Evolutionary conservation across 148 eudicot species (phyloP), one percentile per base, ranked within the genome.

Genomic region (Persicaria maculosa): DNA sequence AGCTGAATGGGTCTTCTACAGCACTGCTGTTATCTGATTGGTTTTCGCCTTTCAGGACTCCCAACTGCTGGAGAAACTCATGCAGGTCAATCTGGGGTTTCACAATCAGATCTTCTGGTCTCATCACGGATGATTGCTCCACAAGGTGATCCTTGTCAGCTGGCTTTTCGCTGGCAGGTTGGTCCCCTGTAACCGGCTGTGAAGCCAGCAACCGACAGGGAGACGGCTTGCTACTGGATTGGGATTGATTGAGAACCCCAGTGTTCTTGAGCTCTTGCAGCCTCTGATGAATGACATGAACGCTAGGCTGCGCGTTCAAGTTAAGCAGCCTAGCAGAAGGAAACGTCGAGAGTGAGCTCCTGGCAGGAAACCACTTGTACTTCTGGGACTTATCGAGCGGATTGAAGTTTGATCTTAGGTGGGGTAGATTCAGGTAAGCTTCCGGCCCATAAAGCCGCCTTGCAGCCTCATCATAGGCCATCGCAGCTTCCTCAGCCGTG

Each of bases 381-480:
- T 87, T 85, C 17, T 91, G 90, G 3, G 96, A 82, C 62, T 90
- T 94, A 72, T 84, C 88, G 7, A 90, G 73, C 20, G 98, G 98
- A 73, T 91, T 94, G 79, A 89, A 88, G 74, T 78, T 87, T 1
- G 89, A 84, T 12, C 91, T 80, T 9, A 91, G 75, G 74, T 93
- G 98, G 47, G 97, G 98, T 46, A 94, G 77, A 70, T 91, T 94
- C 12, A 94, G 91, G 77, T 85, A 94, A 25, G 98, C 93, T 11
- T 88, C 96, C 0, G 97, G 97, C 0, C 98, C 98, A 71, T 94
- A 91, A 12, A 90, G 79, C 31, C 92, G 80, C 67, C 98, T 83
- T 0, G 97, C 97, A 0, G 98, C 97, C 73, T 95, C 98, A 76
- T 95, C 98, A 62, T 95, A 95, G 44, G 98, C 98, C 91, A 91